phyloP scores from a whole-genome alignment of 2,329 filamentous ascomycete genomes.

The Epichloe sibirici region DNA sequence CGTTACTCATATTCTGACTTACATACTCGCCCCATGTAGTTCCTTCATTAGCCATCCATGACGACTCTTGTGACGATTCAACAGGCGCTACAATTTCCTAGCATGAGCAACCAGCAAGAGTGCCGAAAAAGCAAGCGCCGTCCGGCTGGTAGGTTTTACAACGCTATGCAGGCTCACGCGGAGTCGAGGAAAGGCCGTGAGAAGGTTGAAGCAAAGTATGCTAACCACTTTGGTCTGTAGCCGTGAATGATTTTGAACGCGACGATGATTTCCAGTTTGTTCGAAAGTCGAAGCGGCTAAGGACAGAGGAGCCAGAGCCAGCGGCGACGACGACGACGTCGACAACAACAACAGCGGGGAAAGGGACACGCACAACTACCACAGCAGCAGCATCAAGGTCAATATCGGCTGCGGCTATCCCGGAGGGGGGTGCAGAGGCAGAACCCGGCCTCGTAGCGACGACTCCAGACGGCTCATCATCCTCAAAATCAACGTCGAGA shows the following conservation, averaged over 20 bases:
- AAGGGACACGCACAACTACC: not conserved
- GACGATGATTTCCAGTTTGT: constrained; percentile 70
- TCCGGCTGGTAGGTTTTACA: constrained; percentile 36
- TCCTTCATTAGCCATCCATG: constrained; percentile 44
- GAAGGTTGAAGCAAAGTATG: not conserved
- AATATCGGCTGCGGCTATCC: constrained; percentile 9
- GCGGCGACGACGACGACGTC: constrained; percentile 20
- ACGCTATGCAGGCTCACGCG: not conserved
- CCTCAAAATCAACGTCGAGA: constrained; percentile 9
- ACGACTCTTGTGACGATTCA: constrained; percentile 55
- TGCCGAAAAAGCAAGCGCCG: constrained; percentile 52
- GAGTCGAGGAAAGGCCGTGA: not conserved
- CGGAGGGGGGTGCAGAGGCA: not conserved
- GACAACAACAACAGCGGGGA: not conserved
- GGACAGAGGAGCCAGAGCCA: constrained; percentile 34
- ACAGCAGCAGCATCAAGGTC: not conserved
- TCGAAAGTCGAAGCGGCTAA: constrained; percentile 52
- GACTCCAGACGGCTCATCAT: not conserved
- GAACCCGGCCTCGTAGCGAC: constrained; percentile 5
- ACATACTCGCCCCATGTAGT: constrained; percentile 2
- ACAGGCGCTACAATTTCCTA: constrained; percentile 53
- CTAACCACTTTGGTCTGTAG: constrained; percentile 11
- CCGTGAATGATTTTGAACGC: constrained; percentile 47
- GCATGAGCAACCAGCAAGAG: constrained; percentile 54
- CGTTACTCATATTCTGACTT: not conserved